phyloP scores from a whole-genome alignment of 257 asterid species.

The Misopates orontium region DNA sequence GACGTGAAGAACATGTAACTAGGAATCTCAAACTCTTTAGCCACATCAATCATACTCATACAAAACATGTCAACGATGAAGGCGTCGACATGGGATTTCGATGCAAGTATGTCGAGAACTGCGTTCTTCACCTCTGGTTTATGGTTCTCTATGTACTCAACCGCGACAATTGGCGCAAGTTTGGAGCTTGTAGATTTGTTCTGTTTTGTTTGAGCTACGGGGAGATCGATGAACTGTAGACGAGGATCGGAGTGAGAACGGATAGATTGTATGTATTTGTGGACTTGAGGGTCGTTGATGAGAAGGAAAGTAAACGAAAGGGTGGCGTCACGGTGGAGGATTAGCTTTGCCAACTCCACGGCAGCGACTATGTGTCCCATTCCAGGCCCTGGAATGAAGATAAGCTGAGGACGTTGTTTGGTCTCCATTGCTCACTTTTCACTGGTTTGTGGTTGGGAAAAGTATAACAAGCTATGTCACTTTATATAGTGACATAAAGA shows the following conservation, averaged over 20 bases:
- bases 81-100: constrained; percentile 28
- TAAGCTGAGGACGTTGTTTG: constrained; percentile 1
- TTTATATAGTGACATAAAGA: no score
- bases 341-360: constrained; percentile 48
- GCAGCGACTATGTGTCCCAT: constrained; percentile 58
- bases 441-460: background rate
- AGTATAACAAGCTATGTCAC: no score
- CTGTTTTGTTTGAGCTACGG: background rate
- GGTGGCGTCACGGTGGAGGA: constrained; percentile 30
- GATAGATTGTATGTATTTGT: constrained; percentile 15
- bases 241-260: constrained; percentile 13
- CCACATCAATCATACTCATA: constrained; percentile 41
- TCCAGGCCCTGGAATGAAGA: constrained; percentile 62
- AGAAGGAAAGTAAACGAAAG: constrained; percentile 47
- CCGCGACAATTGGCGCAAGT: background rate
- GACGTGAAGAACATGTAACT: constrained; percentile 45
- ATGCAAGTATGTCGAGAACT: constrained; percentile 7
- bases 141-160: constrained; percentile 16
- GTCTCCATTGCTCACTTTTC: constrained; percentile 1
- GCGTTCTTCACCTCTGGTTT: constrained; percentile 40
- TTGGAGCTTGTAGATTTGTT: background rate
- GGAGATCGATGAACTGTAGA: constrained; percentile 38
- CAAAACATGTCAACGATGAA: constrained; percentile 53
- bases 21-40: constrained; percentile 44
- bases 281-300: constrained; percentile 33